phyloP scores from a whole-genome alignment of 1,139 yeast genomes.

The Candida sojae region DNA sequence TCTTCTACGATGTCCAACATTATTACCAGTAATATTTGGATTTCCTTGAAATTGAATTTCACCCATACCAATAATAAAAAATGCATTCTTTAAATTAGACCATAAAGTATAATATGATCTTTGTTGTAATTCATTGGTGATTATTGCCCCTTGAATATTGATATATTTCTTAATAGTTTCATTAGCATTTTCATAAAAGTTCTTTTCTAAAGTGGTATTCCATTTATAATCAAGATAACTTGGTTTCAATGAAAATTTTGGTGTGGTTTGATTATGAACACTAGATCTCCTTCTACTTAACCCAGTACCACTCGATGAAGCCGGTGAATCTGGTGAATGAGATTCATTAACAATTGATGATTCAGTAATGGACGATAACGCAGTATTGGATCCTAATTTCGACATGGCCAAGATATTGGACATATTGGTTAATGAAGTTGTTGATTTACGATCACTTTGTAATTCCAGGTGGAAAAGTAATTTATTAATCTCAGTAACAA shows the following conservation, averaged over 20 bases:
- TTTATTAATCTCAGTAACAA: constrained; percentile 41
- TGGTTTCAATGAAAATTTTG: constrained; percentile 40
- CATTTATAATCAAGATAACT: constrained; percentile 17
- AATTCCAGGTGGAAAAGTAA: constrained; percentile 37
- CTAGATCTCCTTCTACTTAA: constrained; percentile 28
- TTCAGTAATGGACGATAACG: constrained; percentile 23
- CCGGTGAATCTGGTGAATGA: neutral
- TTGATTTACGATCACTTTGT: constrained; percentile 32
- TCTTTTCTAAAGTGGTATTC: constrained; percentile 10
- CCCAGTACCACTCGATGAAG: neutral
- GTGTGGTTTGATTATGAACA: constrained; percentile 22
- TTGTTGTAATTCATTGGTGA: constrained; percentile 42
- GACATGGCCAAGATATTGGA: constrained; percentile 26
- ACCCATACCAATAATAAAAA: constrained; percentile 37
- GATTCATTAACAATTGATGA: neutral
- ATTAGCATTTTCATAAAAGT: constrained; percentile 8
- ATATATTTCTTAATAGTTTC: constrained; percentile 17
- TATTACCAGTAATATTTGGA: constrained; percentile 1
- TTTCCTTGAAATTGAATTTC: constrained; percentile 27
- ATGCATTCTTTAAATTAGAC: constrained; percentile 24
- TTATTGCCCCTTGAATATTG: constrained; percentile 38
- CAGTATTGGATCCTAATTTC: constrained; percentile 24
- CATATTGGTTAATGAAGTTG: constrained; percentile 39
- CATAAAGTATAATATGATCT: constrained; percentile 40
- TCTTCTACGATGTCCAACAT: constrained; percentile 25